Base-by-base conservation (phyloP, 176 grass and related monocot genomes). In the Zoysia japonica region DNA sequence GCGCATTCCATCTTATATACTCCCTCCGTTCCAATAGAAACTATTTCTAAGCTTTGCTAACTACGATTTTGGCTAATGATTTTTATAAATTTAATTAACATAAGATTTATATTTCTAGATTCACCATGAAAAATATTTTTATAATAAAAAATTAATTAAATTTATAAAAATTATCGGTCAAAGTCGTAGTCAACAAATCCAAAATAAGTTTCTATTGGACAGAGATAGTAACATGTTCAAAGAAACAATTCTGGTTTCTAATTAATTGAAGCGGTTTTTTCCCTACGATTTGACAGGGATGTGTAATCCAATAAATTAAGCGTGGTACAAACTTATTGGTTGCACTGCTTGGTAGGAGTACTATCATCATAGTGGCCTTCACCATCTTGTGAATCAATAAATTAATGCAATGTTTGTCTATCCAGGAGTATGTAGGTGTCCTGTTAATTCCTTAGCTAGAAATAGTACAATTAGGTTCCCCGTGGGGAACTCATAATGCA, bases 291-390 rank as follows among this genome's bases (percentile, higher is more conserved):
- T 75, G 71, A 75, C 28, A 46, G 63, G 53, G 84, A 80, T 62
- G 77, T 69, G 84, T 42, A 68, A 80, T 81, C 63, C 53, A 81
- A 63, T 81, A 81, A 75, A 86, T 38, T 81, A 81, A 75, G 35
- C 28, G 7, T 4, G 16, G 17, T 50, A 65, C 72, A 52, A 82
- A 56, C 65, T 62, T 74, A 42, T 74, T 4, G 64, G 36, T 41
- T 53, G 28, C 45, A 71, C 57, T 73, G 15, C 20, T 59, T 52
- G 61, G 56, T 17, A 28, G 28, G 28, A 28, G 28, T 28, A 28
- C 28, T 28, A 17, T 41, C 10, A 69, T 69, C 50, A 61, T 20
- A 75, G 45, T 15, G 40, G 15, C 68, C 60, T 57, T 48, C 15
- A 49, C 43, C 43, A 47, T 72, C 48, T 9, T 38, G 16, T 57